Percentiles rank a stretch among this genome's conserved stretches.
Conservation (phyloP, 805 yeast species). For the Kuraishia molischiana region DNA sequence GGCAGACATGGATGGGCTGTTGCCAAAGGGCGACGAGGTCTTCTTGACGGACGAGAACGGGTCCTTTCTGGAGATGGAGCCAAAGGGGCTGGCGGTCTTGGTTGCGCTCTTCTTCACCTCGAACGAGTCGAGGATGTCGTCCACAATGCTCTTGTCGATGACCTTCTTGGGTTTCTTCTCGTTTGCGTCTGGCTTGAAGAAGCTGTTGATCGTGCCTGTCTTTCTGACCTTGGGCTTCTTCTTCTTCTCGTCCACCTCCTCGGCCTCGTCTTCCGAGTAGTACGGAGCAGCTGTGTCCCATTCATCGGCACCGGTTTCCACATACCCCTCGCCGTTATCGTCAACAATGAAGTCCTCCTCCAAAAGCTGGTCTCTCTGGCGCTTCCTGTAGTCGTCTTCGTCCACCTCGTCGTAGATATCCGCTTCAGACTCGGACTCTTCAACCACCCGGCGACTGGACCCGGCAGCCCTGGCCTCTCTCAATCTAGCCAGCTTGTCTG, state of each 20-base stretch:
- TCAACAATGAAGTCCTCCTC: slow-evolving; percentile 92
- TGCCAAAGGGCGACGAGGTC: neutral
- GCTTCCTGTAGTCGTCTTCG: slow-evolving; percentile 66
- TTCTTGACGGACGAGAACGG: slow-evolving; percentile 1
- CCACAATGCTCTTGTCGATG: slow-evolving; percentile 39
- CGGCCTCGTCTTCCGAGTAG: slow-evolving; percentile 28
- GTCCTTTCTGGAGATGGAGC: neutral
- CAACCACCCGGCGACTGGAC: slow-evolving; percentile 26
- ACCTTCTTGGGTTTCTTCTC: slow-evolving; percentile 25
- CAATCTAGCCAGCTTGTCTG: slow-evolving; percentile 48
- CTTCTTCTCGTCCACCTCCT: slow-evolving; percentile 13
- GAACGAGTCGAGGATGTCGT: slow-evolving; percentile 59
- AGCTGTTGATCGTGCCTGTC: slow-evolving; percentile 29
- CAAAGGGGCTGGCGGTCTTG: slow-evolving; percentile 3
- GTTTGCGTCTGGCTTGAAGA: slow-evolving; percentile 31
- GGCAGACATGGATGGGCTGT: neutral
- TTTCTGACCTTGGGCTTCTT: slow-evolving; percentile 24
- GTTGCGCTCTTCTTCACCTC: slow-evolving; percentile 11
- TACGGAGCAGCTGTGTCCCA: slow-evolving; percentile 58
- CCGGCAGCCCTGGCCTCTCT: slow-evolving; percentile 58
- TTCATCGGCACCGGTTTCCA: slow-evolving; percentile 87
- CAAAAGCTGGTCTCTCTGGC: slow-evolving; percentile 69
- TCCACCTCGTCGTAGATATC: slow-evolving; percentile 83
- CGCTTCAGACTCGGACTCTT: slow-evolving; percentile 30
- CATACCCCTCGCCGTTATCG: slow-evolving; percentile 89